Conservation (phyloP, 441 rosid species). For the Theobroma grandiflorum region DNA sequence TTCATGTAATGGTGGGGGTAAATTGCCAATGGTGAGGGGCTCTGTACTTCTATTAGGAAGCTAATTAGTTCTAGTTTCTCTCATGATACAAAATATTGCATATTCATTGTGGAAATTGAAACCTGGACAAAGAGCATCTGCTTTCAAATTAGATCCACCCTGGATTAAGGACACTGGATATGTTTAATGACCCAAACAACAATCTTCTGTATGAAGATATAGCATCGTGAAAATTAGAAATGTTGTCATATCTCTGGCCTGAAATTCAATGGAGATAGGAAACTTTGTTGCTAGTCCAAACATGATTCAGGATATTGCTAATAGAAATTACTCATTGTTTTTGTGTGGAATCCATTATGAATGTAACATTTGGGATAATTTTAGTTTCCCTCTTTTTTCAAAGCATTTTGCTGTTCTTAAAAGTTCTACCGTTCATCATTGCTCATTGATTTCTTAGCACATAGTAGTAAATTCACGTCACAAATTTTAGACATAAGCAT, state of each 20-base stretch:
- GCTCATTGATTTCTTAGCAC: background rate
- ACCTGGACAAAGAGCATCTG: background rate
- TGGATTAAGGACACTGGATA: background rate
- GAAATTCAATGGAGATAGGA: background rate
- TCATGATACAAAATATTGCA: background rate
- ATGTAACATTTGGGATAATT: background rate
- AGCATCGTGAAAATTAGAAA: background rate
- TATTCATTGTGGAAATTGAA: conserved; percentile 1
- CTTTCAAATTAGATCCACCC: background rate
- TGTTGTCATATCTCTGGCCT: background rate
- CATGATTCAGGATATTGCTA: background rate
- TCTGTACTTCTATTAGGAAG: background rate
- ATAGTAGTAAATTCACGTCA: background rate
- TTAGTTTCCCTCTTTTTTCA: background rate
- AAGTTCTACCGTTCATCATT: background rate
- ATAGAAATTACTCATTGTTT: background rate
- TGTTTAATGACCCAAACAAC: background rate
- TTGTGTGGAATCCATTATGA: background rate
- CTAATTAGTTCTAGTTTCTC: background rate
- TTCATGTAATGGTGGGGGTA: background rate
- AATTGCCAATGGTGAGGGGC: background rate
- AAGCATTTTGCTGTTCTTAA: conserved; percentile 10
- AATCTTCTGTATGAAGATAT: background rate
- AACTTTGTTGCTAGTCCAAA: background rate
- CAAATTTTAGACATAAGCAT: background rate